These are phyloP conservation scores for Wickerhamomyces chaumierensis DNA, from an alignment of 805 yeast genomes.

Conservation along the genomic window DNA sequence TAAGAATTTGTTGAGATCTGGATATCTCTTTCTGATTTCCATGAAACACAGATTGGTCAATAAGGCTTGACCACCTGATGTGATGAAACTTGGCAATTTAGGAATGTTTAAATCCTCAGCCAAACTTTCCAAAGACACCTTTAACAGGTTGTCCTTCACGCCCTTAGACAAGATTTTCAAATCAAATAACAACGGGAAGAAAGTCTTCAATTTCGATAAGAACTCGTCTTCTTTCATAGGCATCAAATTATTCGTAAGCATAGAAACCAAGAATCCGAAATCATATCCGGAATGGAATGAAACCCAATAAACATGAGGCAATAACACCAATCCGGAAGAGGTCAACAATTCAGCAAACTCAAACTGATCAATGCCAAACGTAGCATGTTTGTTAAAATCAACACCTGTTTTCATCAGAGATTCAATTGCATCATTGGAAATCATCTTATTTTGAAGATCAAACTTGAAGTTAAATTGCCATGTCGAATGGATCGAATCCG, in stretches of 20 bases:
- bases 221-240: conserved; percentile 78
- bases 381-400: conserved; percentile 64
- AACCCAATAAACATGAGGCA: conserved; percentile 64
- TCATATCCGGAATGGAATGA: conserved; percentile 94
- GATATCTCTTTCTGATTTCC: conserved; percentile 29
- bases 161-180: conserved; percentile 44
- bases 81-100: conserved; percentile 41
- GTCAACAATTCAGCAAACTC: conserved; percentile 78
- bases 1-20: conserved; percentile 28
- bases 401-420: conserved; percentile 73
- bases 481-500: conserved; percentile 60
- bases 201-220: conserved; percentile 53
- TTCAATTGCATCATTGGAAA: conserved; percentile 73
- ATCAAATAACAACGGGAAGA: conserved; percentile 78
- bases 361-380: conserved; percentile 66
- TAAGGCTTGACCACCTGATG: conserved; percentile 52
- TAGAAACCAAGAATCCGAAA: conserved; percentile 75
- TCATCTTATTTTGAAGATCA: conserved; percentile 72
- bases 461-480: conserved; percentile 95
- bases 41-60: conserved; percentile 55
- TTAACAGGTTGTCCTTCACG: conserved; percentile 11
- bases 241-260: conserved; percentile 63
- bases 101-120: conserved; percentile 67
- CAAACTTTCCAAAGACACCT: conserved; percentile 45
- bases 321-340: conserved; percentile 76